A percentile compares a stretch with the other conserved stretches of the same genome.
phyloP scores from a whole-genome alignment of 1,284 basidiomycete genomes.

The Golubevia sp. region DNA sequence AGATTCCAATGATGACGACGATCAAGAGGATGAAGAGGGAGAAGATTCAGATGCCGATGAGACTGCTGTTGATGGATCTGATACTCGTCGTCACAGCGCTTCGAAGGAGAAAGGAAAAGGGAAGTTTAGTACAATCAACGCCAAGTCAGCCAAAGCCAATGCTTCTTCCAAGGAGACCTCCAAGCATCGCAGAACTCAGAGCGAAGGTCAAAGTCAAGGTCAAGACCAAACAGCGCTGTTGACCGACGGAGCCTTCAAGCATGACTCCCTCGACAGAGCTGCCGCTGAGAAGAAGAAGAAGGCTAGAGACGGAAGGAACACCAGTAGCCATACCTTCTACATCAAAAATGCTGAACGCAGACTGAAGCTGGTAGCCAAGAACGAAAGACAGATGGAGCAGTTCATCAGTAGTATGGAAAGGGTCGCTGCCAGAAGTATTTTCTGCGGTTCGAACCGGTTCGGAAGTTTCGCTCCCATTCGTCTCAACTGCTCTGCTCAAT shows the following conservation, averaged over 20 bases:
- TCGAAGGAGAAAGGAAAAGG: background rate
- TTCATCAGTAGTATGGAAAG: slow-evolving; percentile 92
- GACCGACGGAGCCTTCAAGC: slow-evolving; percentile 41
- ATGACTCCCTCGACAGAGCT: slow-evolving; percentile 41
- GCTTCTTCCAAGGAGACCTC: slow-evolving; percentile 71
- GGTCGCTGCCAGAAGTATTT: slow-evolving; percentile 77
- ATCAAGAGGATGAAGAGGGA: background rate
- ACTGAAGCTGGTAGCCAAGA: slow-evolving; percentile 84
- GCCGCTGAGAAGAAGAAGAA: slow-evolving; percentile 65
- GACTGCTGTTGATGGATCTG: background rate
- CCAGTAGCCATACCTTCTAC: slow-evolving; percentile 84
- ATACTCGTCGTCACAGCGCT: background rate
- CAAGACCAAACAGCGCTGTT: slow-evolving; percentile 45
- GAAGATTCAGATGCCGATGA: background rate
- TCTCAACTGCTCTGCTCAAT: slow-evolving; percentile 90
- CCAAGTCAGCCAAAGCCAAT: background rate
- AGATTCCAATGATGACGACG: background rate
- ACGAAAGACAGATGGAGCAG: slow-evolving; percentile 95
- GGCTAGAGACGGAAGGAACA: slow-evolving; percentile 68
- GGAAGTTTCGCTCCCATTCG: slow-evolving; percentile 93
- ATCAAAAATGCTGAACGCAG: slow-evolving; percentile 87
- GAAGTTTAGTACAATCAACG: background rate
- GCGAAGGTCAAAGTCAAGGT: slow-evolving; percentile 21
- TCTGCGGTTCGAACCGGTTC: slow-evolving; percentile 81
- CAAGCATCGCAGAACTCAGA: no score